Conservation (phyloP, 345 rosid genomes). For the Euphorbia lathyris region DNA sequence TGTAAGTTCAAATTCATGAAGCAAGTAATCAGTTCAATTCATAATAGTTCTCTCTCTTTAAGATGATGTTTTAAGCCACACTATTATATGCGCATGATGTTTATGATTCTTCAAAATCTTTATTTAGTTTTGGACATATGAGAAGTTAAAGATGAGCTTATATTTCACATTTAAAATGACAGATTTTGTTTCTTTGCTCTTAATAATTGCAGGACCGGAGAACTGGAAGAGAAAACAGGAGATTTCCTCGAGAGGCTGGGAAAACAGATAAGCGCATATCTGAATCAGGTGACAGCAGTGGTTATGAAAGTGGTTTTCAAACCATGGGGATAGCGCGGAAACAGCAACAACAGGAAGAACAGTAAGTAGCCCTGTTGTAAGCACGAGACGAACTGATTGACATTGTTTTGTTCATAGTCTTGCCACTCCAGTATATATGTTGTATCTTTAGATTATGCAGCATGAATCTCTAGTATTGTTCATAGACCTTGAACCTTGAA, state of each 20-base stretch:
- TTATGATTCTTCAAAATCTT: too few species aligned
- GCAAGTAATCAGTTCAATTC: not conserved
- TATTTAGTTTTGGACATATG: too few species aligned
- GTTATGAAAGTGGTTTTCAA: constrained; percentile 57
- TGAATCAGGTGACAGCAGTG: constrained; percentile 80
- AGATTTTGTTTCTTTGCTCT: too few species aligned
- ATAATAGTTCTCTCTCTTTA: not conserved
- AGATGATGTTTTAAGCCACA: not conserved
- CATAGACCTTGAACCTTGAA: too few species aligned
- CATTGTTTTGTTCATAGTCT: constrained; percentile 7
- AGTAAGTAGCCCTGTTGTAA: constrained; percentile 27
- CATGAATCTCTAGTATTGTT: constrained; percentile 9
- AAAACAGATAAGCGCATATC: constrained; percentile 43
- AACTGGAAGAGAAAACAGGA: constrained; percentile 48
- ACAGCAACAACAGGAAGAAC: constrained; percentile 42
- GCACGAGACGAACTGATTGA: constrained; percentile 13
- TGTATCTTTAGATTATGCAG: constrained; percentile 14
- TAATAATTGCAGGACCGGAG: constrained; percentile 54
- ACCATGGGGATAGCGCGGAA: constrained; percentile 38
- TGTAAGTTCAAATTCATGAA: constrained; percentile 34
- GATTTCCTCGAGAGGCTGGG: constrained; percentile 23
- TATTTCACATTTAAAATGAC: too few species aligned
- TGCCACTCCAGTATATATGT: not conserved
- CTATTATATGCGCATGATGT: not conserved
- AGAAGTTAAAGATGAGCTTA: too few species aligned